Evolutionary conservation across 2,329 filamentous ascomycete species (phyloP), one percentile per base, ranked within the genome.

Genomic region (Hypoxylon sp.): DNA sequence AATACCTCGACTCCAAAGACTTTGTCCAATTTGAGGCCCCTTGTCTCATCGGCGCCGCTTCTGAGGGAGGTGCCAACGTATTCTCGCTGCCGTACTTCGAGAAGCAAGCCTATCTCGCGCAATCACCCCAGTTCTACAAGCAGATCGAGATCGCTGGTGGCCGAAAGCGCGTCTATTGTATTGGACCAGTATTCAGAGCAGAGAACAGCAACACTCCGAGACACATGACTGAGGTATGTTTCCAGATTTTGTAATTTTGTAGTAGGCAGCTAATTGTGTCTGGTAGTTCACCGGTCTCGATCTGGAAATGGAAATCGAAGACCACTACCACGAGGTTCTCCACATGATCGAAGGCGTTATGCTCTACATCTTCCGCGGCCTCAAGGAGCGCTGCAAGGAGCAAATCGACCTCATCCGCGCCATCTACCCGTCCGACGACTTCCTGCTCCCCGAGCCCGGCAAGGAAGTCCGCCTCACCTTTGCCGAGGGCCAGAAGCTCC

Each of bases 1-100:
- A 93, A 71, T 98, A 94, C 78, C 89, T 97, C 71, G 85, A 90
- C 65, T 84, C 86, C 69, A 87, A 87, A 64, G 87, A 89, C 56
- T 97, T 97, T 78, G 89, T 90, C 69, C 88, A 92, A 78, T 93
- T 97, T 74, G 93, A 97, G 78, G 92, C 94, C 1, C 93, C 96
- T 8, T 95, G 93, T 78, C 84, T 99, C 44, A 92, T 97, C 58
- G 94, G 91, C 51, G 91, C 95, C 12, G 92, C 96, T 3, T 96
- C 93, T 3, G 96, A 99, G 81, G 95, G 96, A 73, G 96, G 96
- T 70, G 89, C 89, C 71, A 96, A 95, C 76, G 95, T 98, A 40
- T 98, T 99, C 79, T 86, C 90, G 72, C 84, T 98, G 72, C 89
- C 90, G 44, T 98, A 98, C 81, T 98, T 98, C 78, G 92, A 91